These are phyloP conservation scores for Lachnellula occidentalis DNA, from an alignment of 2,329 filamentous ascomycete genomes.

Conservation along the genomic window DNA sequence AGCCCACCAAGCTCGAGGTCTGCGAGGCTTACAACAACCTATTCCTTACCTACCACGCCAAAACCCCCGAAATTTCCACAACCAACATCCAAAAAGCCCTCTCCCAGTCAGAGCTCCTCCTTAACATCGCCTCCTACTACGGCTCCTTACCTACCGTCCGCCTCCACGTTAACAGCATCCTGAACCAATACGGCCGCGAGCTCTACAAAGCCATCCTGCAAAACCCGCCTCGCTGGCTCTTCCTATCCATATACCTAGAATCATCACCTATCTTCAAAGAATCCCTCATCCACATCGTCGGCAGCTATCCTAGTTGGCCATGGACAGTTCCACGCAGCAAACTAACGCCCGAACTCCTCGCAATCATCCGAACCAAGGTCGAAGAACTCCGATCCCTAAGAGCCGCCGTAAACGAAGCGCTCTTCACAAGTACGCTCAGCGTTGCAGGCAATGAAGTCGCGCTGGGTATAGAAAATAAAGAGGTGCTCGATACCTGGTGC, in stretches of 20 bases:
- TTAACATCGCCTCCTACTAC: constrained; percentile 9
- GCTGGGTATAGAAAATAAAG: constrained; percentile 7
- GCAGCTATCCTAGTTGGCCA: constrained; percentile 16
- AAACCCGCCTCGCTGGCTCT: constrained; percentile 22
- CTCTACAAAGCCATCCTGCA: constrained; percentile 14
- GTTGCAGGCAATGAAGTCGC: constrained; percentile 2
- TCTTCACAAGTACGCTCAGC: constrained; percentile 13
- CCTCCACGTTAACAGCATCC: constrained; percentile 5
- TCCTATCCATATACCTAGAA: constrained; percentile 10
- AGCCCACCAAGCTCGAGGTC: background rate
- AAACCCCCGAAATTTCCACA: constrained; percentile 9
- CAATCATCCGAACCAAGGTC: constrained; percentile 13
- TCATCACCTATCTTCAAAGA: constrained; percentile 22
- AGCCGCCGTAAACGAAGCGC: constrained; percentile 2
- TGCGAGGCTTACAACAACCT: constrained; percentile 13
- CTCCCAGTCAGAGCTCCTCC: constrained; percentile 10
- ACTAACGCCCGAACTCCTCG: background rate
- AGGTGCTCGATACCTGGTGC: constrained; percentile 22
- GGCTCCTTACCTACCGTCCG: constrained; percentile 4
- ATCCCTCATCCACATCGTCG: constrained; percentile 23
- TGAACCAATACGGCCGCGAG: constrained; percentile 12
- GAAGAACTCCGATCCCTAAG: constrained; percentile 10
- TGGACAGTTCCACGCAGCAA: background rate
- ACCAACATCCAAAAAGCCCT: constrained; percentile 11
- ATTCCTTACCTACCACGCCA: constrained; percentile 13